Conservation (phyloP, 495 filamentous ascomycete genomes). For the Schizothecium vesticola region DNA sequence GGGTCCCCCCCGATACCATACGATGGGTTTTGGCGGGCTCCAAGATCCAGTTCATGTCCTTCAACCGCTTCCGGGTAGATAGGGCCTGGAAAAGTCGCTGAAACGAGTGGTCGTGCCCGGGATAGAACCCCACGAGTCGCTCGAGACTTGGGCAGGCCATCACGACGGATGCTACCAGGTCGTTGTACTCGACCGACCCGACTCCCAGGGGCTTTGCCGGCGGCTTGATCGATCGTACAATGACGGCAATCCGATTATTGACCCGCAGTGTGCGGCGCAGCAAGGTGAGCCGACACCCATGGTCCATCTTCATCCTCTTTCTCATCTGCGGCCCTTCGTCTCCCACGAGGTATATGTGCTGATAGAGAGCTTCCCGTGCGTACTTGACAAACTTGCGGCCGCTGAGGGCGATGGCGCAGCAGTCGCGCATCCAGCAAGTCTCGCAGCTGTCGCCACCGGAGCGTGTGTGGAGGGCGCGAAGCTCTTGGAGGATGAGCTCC, state of each 20-base stretch:
- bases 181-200: slow-evolving; percentile 57
- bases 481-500: slow-evolving; percentile 44
- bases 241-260: slow-evolving; percentile 61
- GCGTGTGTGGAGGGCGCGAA: slow-evolving; percentile 43
- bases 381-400: slow-evolving; percentile 63
- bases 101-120: slow-evolving; percentile 65
- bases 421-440: slow-evolving; percentile 73
- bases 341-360: slow-evolving; percentile 62
- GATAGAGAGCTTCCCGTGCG: slow-evolving; percentile 63
- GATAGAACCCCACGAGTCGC: slow-evolving; percentile 62
- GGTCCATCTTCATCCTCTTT: slow-evolving; percentile 61
- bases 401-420: slow-evolving; percentile 61
- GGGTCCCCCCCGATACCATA: not conserved
- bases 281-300: slow-evolving; percentile 64
- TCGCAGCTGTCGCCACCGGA: slow-evolving; percentile 51
- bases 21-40: slow-evolving; percentile 13
- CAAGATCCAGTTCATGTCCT: slow-evolving; percentile 77
- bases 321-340: slow-evolving; percentile 61
- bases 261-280: slow-evolving; percentile 70
- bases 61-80: slow-evolving; percentile 66
- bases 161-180: slow-evolving; percentile 71
- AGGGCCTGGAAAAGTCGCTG: slow-evolving; percentile 73
- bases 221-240: slow-evolving; percentile 70
- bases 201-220: slow-evolving; percentile 54
- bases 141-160: slow-evolving; percentile 85